Base-by-base conservation (phyloP, 164 flowering plant genomes). In the Kingdonia uniflora region DNA sequence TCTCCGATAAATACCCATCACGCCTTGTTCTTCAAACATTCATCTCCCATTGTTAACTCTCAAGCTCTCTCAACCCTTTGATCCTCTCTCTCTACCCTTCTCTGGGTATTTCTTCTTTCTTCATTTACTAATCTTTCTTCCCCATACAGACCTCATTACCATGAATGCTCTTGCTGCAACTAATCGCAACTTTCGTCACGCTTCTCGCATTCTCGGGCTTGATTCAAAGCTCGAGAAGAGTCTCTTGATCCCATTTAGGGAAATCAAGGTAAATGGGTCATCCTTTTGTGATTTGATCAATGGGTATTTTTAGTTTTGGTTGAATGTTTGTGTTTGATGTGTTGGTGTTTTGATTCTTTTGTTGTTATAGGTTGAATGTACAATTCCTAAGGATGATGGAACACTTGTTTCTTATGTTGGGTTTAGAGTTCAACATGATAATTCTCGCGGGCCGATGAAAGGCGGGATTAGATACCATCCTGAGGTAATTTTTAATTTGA, bases 391-490 rank as follows among this genome's bases (percentile, higher is more conserved):
- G 62, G 95, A 90, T 58, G 95, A 90, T 57, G 97, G 95, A 14
- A 78, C 69, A 10, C 59, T 90, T 66, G 95, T 64, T 42, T 81
- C 97, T 0, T 87, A 74, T 56, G 69, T 90, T 55, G 95, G 97
- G 51, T 88, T 83, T 51, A 78, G 97, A 66, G 81, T 88, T 22
- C 97, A 88, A 59, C 95, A 88, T 68, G 97, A 88, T 57, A 88
- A 88, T 70, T 72, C 97, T 47, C 85, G 95, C 50, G 97, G 97
- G 0, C 97, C 97, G 39, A 90, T 87, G 97, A 90, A 90, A 61
- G 97, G 96, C 54, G 96, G 97, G 48, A 90, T 90, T 70, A 72
- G 97, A 65, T 90, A 85, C 59, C 96, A 90, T 73, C 89, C 84
- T 20, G 97, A 90, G 96, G 97, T 82, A 33, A 44, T 44, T 2